phyloP scores from a whole-genome alignment of 352 stramenopile genomes.

The Phytophthora nicotianae region DNA sequence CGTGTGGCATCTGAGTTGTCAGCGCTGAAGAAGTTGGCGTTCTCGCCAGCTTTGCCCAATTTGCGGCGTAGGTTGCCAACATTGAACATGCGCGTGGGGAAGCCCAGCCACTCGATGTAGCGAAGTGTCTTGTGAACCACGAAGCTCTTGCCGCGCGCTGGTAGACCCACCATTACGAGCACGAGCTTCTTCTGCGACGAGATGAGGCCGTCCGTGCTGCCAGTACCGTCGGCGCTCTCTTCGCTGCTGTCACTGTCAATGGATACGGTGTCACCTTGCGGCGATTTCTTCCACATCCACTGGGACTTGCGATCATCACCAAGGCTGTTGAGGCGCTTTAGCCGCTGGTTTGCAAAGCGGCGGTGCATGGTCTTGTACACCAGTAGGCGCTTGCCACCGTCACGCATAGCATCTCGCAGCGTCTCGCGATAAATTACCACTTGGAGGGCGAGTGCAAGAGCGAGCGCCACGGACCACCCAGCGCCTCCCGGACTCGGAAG shows the following conservation, averaged over 20 bases:
- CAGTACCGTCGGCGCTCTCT: conserved; percentile 31
- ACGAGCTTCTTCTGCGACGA: conserved; percentile 89
- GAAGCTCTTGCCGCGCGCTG: conserved; percentile 95
- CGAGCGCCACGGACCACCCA: conserved; percentile 37
- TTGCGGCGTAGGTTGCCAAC: conserved; percentile 93
- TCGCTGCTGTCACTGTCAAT: conserved; percentile 46
- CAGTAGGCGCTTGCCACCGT: conserved; percentile 57
- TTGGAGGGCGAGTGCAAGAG: conserved; percentile 44
- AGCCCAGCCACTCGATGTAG: conserved; percentile 94
- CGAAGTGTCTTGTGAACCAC: conserved; percentile 93
- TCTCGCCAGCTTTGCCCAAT: conserved; percentile 67
- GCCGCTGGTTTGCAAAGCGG: conserved; percentile 73
- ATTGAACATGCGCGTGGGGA: conserved; percentile 94
- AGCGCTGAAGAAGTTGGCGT: conserved; percentile 92
- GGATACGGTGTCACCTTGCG: conserved; percentile 12
- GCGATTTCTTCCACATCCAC: conserved; percentile 75
- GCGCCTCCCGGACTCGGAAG: conserved; percentile 11
- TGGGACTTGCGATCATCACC: conserved; percentile 68
- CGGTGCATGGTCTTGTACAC: conserved; percentile 79
- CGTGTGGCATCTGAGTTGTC: conserved; percentile 84
- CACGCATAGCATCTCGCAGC: conserved; percentile 47
- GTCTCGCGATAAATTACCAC: conserved; percentile 59
- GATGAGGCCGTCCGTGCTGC: conserved; percentile 57
- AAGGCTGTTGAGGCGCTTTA: conserved; percentile 72
- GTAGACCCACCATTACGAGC: conserved; percentile 94